Percentiles rank a stretch among this genome's conserved stretches.
These are phyloP conservation scores for Solanum dulcamara DNA, from an alignment of 257 asterid species.

Conservation along the genomic window DNA sequence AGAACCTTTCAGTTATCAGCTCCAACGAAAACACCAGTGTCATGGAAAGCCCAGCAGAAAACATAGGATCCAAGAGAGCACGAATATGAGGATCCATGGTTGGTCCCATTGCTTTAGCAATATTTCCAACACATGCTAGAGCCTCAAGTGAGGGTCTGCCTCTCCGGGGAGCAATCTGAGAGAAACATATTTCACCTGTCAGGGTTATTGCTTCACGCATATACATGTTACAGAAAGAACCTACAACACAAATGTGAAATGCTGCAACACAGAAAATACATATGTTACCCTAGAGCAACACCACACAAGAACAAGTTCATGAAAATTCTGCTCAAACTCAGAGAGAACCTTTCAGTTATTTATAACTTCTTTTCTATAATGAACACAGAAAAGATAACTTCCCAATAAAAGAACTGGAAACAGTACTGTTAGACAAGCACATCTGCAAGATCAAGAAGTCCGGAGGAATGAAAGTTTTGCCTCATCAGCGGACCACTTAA, in stretches of 20 bases:
- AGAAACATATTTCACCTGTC: background rate
- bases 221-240: background rate
- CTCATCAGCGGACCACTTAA: background rate
- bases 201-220: background rate
- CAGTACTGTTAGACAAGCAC: background rate
- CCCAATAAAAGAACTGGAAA: background rate
- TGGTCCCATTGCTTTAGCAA: constrained; percentile 96
- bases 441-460: background rate
- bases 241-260: constrained; percentile 57
- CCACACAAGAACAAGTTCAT: background rate
- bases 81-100: constrained; percentile 81
- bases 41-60: constrained; percentile 76
- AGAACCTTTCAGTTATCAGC: constrained; percentile 68
- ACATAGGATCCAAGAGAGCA: constrained; percentile 92
- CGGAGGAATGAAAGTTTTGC: background rate
- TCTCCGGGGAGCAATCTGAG: constrained; percentile 97
- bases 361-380: background rate
- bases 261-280: constrained; percentile 32
- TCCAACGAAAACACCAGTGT: constrained; percentile 84
- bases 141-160: constrained; percentile 97
- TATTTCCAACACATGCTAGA: constrained; percentile 95
- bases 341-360: constrained; percentile 57
- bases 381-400: background rate
- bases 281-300: constrained; percentile 9
- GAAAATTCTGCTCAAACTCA: constrained; percentile 1